Evolutionary conservation across 2,329 filamentous ascomycete genomes (phyloP).

Genomic region (Diaporthe capsici): DNA sequence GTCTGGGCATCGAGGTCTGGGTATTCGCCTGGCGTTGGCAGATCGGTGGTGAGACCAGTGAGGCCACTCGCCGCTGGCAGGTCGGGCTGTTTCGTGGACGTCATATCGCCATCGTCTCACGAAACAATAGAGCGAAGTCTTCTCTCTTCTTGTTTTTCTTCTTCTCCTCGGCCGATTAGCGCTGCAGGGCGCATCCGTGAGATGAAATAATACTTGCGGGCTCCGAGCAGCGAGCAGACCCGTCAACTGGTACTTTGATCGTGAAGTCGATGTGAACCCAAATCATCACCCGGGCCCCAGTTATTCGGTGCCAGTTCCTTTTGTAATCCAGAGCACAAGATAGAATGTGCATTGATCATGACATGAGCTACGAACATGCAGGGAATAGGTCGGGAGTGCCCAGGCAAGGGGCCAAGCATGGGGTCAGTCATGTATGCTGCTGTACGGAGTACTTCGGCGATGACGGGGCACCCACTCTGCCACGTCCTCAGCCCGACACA

Average conservation of each 20-base stretch:
- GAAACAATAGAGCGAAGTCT: background rate
- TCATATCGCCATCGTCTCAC: conserved; percentile 33
- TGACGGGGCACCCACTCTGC: conserved; percentile 14
- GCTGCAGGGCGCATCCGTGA: conserved; percentile 1
- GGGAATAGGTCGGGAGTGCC: conserved; percentile 13
- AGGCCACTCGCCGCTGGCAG: conserved; percentile 24
- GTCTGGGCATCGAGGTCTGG: conserved; percentile 47
- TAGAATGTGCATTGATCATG: conserved; percentile 24
- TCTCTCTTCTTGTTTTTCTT: background rate
- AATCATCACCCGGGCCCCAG: background rate
- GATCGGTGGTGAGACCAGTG: conserved; percentile 33
- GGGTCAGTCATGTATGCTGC: conserved; percentile 21
- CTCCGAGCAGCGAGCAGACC: background rate
- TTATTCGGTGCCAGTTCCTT: conserved; percentile 21
- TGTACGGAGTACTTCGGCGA: conserved; percentile 22
- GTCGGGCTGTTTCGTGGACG: conserved; percentile 29
- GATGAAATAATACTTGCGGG: background rate
- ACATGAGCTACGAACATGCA: conserved; percentile 28
- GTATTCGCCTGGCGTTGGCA: conserved; percentile 42
- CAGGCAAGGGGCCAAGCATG: conserved; percentile 14
- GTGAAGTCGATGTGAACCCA: background rate
- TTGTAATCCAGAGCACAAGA: conserved; percentile 10
- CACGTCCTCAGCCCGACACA: background rate
- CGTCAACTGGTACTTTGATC: background rate
- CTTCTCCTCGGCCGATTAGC: background rate